A percentile compares a stretch with the other conserved stretches of the same genome.
Conservation (phyloP, 192 early-diverging fungal genomes). For the Gamsiella multidivaricata region DNA sequence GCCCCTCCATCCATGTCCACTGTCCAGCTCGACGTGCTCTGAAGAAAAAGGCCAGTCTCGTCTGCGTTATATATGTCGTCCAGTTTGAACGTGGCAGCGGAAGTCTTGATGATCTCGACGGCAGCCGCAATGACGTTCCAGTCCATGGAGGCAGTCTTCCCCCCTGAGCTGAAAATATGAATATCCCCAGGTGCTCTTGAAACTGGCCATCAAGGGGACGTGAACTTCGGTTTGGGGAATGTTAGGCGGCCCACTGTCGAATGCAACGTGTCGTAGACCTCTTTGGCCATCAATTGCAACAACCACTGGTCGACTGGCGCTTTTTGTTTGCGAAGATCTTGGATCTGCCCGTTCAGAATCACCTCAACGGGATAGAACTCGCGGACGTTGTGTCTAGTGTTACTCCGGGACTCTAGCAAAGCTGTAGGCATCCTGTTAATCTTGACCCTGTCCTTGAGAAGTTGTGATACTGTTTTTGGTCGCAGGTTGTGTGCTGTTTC, state of each 20-base stretch:
- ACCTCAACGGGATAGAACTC: conserved; percentile 13
- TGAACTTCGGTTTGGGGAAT: neutral
- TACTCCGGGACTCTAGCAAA: neutral
- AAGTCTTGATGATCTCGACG: neutral
- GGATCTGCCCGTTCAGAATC: neutral
- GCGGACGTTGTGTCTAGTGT: neutral
- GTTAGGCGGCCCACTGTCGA: neutral
- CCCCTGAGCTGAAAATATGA: neutral
- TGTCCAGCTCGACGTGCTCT: neutral
- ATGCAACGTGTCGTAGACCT: neutral
- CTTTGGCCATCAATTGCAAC: neutral
- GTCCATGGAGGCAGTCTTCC: neutral
- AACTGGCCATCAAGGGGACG: neutral
- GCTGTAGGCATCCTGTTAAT: neutral
- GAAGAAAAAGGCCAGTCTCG: conserved; percentile 3
- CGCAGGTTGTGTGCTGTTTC: too few relatives aligned
- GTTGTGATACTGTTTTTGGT: too few relatives aligned
- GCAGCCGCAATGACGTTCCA: neutral
- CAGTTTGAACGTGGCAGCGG: neutral
- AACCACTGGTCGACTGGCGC: neutral
- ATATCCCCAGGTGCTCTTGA: neutral
- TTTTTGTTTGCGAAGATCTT: neutral
- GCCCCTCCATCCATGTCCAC: neutral
- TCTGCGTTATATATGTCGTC: neutral
- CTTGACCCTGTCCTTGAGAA: too few relatives aligned